Evolutionary conservation across 257 asterid genomes (phyloP), one percentile per base, ranked within the genome.

Genomic region (Primulina eburnea): DNA sequence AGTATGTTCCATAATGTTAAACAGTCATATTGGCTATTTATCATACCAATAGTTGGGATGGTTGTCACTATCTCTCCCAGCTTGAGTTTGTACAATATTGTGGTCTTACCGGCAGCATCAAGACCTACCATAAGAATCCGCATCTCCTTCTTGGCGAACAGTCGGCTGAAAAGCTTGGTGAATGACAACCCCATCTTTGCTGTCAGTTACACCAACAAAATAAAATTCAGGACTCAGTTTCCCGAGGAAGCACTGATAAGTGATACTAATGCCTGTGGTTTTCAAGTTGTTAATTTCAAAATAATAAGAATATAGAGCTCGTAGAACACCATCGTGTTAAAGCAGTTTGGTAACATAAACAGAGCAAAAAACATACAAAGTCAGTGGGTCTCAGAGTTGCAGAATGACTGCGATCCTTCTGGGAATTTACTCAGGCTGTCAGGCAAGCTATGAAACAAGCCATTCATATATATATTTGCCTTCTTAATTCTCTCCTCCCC

Each of bases 61-160:
- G 95, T 88, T 11, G 95, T 88, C 28, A 88, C 95, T 20, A 86
- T 86, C 69, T 88, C 92, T 79, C 96, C 96, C 77, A 88, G 81
- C 92, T 88, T 88, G 78, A 88, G 89, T 72, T 88, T 88, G 83
- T 88, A 88, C 84, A 88, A 75, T 73, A 88, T 88, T 2, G 96
- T 88, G 68, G 95, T 88, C 85, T 88, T 88, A 84, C 95, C 95
- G 71, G 95, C 95, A 50, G 92, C 95, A 76, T 86, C 95, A 10
- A 88, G 92, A 84, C 95, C 95, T 32, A 88, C 90, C 95, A 88
- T 88, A 73, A 88, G 89, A 56, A 88, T 88, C 16, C 92, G 79
- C 95, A 88, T 88, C 84, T 88, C 92, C 84, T 77, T 88, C 83
- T 86, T 88, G 77, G 95, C 95, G 73, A 88, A 88, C 37, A 88